Evolutionary conservation across 2,329 filamentous ascomycete species (phyloP).

Genomic region (Colletotrichum sp.): DNA sequence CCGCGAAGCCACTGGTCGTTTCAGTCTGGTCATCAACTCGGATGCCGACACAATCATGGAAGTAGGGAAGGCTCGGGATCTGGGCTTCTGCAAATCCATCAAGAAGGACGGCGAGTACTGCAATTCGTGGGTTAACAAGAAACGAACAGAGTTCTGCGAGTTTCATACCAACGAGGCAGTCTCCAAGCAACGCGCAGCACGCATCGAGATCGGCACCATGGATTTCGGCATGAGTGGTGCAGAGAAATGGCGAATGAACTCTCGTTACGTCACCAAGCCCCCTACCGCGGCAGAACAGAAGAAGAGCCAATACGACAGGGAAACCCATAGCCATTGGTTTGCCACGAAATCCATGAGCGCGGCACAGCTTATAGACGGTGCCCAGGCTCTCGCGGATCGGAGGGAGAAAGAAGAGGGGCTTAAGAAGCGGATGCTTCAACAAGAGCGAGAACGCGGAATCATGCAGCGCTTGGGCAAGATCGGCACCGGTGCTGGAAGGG

Average conservation of each 20-base stretch:
- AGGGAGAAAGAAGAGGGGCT: constrained; percentile 70
- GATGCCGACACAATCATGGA: constrained; percentile 91
- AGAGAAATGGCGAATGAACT: constrained; percentile 13
- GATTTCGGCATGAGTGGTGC: constrained; percentile 44
- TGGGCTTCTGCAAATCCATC: constrained; percentile 85
- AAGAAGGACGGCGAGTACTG: constrained; percentile 86
- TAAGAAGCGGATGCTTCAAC: constrained; percentile 66
- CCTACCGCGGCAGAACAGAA: constrained; percentile 32
- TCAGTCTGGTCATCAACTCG: constrained; percentile 84
- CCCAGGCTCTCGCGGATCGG: constrained; percentile 63
- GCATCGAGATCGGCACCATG: constrained; percentile 82
- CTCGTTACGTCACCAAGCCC: constrained; percentile 34
- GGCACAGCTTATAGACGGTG: constrained; percentile 69
- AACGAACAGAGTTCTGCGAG: constrained; percentile 90
- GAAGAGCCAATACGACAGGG: constrained; percentile 58
- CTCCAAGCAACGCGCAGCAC: constrained; percentile 65
- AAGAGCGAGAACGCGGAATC: constrained; percentile 76
- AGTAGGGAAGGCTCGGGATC: constrained; percentile 81
- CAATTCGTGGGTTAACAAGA: constrained; percentile 83
- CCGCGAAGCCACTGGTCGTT: constrained; percentile 79
- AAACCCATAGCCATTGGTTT: constrained; percentile 63
- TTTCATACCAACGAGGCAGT: constrained; percentile 88
- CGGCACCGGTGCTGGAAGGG: constrained; percentile 69
- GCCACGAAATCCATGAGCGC: constrained; percentile 57
- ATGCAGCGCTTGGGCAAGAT: constrained; percentile 69